These are phyloP conservation scores for Magnolia changhungtana DNA, from an alignment of 164 flowering plant genomes.

Conservation along the genomic window DNA sequence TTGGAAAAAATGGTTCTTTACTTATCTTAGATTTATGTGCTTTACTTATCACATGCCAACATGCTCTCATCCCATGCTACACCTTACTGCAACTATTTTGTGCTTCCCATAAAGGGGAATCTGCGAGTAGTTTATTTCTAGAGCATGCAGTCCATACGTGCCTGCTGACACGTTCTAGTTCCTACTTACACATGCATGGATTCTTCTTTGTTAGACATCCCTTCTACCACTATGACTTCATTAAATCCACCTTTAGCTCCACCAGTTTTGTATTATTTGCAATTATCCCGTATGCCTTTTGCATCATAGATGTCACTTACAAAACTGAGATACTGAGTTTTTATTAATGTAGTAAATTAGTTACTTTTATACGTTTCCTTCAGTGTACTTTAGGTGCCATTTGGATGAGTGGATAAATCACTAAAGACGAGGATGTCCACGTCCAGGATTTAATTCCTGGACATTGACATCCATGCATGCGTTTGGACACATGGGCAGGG, in stretches of 20 bases:
- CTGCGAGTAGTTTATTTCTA: too few relatives aligned
- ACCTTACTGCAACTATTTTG: too few relatives aligned
- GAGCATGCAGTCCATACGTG: too few relatives aligned
- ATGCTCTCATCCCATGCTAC: too few relatives aligned
- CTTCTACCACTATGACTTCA: neutral
- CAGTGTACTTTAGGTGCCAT: neutral
- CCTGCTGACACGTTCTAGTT: too few relatives aligned
- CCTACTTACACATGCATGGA: too few relatives aligned
- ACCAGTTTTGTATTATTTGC: neutral
- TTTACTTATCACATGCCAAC: too few relatives aligned
- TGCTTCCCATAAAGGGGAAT: too few relatives aligned
- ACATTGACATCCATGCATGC: neutral
- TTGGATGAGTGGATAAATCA: neutral
- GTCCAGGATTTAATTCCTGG: neutral
- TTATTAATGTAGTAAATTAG: neutral
- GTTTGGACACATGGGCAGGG: too few relatives aligned
- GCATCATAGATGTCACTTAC: neutral
- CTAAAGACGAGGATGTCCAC: neutral
- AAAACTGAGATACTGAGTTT: neutral
- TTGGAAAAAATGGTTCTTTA: too few relatives aligned
- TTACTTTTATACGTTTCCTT: neutral
- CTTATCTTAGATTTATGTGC: too few relatives aligned
- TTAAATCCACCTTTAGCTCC: neutral
- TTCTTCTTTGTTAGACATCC: too few relatives aligned
- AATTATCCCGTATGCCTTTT: neutral